Conservation (phyloP, 495 filamentous ascomycete genomes). For the Tuber microsphaerosporum region DNA sequence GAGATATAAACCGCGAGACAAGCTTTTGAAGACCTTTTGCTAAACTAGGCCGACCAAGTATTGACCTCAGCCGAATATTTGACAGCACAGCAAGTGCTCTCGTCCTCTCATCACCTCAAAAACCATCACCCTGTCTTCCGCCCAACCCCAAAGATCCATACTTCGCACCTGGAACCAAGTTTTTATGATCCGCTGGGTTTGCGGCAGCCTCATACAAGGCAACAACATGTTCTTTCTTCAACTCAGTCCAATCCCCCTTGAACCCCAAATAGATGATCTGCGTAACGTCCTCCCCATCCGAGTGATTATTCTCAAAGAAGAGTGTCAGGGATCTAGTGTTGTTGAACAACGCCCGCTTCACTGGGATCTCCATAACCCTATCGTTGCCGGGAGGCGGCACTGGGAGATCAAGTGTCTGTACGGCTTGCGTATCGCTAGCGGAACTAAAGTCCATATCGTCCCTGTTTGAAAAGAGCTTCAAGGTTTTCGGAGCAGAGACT, state of each 20-base stretch:
- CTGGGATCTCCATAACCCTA: constrained; percentile 74
- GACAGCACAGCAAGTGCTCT: background rate
- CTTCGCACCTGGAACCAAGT: constrained; percentile 28
- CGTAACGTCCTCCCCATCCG: constrained; percentile 59
- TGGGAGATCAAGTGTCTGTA: constrained; percentile 65
- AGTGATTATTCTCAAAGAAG: constrained; percentile 74
- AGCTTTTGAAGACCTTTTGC: background rate
- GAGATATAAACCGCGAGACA: background rate
- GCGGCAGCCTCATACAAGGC: constrained; percentile 90
- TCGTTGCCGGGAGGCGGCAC: constrained; percentile 53
- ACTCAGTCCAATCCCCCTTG: constrained; percentile 81
- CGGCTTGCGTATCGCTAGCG: constrained; percentile 61
- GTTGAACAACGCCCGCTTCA: constrained; percentile 83
- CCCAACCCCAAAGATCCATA: constrained; percentile 37
- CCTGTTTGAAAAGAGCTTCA: constrained; percentile 78
- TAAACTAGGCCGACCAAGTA: background rate
- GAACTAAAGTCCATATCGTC: constrained; percentile 76
- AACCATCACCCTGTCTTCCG: constrained; percentile 25
- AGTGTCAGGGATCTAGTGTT: constrained; percentile 66
- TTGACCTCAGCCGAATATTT: background rate
- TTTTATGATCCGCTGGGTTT: constrained; percentile 75
- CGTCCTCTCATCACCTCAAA: constrained; percentile 5
- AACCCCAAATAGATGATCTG: constrained; percentile 79
- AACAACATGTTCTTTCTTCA: constrained; percentile 73
- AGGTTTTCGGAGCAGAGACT: constrained; percentile 64